phyloP scores from a whole-genome alignment of 1,284 basidiomycete genomes.

The Heimioporus retisporus region DNA sequence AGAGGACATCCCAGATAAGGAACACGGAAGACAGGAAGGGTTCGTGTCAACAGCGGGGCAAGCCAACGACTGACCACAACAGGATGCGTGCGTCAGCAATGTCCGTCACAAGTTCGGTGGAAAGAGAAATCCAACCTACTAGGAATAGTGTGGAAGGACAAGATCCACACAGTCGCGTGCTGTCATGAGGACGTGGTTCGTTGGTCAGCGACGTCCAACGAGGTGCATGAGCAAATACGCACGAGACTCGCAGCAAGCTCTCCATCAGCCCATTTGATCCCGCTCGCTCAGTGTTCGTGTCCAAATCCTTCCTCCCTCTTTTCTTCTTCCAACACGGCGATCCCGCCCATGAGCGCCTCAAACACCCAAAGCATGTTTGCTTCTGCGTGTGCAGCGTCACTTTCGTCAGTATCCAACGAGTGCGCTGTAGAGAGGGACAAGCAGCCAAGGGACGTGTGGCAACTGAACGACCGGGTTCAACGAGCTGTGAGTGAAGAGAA shows the following conservation, averaged over 20 bases:
- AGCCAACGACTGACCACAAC: constrained; percentile 71
- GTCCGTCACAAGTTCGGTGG: background rate
- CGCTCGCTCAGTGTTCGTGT: constrained; percentile 71
- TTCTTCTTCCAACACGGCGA: constrained; percentile 76
- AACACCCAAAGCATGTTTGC: constrained; percentile 87
- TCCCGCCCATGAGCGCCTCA: constrained; percentile 77
- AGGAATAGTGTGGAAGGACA: constrained; percentile 80
- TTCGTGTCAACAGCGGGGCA: constrained; percentile 77
- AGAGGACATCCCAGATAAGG: constrained; percentile 76
- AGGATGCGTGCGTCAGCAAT: constrained; percentile 1
- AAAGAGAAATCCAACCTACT: constrained; percentile 64
- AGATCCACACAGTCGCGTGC: constrained; percentile 75
- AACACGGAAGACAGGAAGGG: constrained; percentile 70
- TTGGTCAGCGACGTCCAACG: background rate
- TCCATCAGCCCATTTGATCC: constrained; percentile 70
- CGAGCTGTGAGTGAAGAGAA: constrained; percentile 77
- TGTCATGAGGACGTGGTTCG: constrained; percentile 33
- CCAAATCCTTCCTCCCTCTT: constrained; percentile 69
- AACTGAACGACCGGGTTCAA: constrained; percentile 79
- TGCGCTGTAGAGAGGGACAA: constrained; percentile 75
- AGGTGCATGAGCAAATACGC: constrained; percentile 33
- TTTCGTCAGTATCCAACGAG: constrained; percentile 69
- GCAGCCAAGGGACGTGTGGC: constrained; percentile 71
- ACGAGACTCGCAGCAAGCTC: constrained; percentile 74
- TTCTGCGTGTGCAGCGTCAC: constrained; percentile 74